Evolutionary conservation across 352 stramenopile genomes (phyloP), one percentile per base, ranked within the genome.

Genomic region (Phytophthora cactorum): DNA sequence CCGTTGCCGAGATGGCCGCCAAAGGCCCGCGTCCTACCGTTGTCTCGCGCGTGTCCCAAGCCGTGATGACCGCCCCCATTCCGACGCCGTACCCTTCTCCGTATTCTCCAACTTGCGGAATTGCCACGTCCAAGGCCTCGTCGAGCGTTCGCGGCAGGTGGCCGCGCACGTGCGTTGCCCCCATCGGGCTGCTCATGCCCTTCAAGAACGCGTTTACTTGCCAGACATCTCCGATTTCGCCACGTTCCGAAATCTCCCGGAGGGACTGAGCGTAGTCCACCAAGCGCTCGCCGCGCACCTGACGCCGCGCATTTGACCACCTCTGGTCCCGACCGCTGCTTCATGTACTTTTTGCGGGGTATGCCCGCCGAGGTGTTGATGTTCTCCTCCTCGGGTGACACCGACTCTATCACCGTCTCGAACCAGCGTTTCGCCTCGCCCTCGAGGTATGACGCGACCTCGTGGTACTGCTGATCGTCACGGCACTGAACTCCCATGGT

Each of bases 371-470:
- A 9, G 0, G 27, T 59, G 0, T 49, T 25, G 15, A 52, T 29
- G 28, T 15, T 56, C 22, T 70, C 53, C 2, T 53, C 47, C 0
- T 25, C 34, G 0, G 17, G 34, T 11, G 11, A 7, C 1, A 70
- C 38, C 0, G 62, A 12, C 22, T 50, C 54, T 38, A 59, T 55
- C 4, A 70, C 22, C 3, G 47, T 66, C 10, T n/a, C 59, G 14
- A 59, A 66, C 49, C 59, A 66, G 4, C 59, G 38, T 5, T 47
- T n/a, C 7, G 47, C 59, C 14, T 66, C 59, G 0, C 59, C 59
- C 2, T 59, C 59, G 5, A 59, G 22, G 12, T 59, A 49, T 11
- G 58, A 15, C 1, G 59, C 59, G 0, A 66, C 49, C 12, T 66
- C 47, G 28, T 47, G 49, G 28, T 66, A 66, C 1, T 53, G 47